A percentile compares a stretch with the other conserved stretches of the same genome.
phyloP scores from a whole-genome alignment of 768 basidiomycete genomes.

The Termitomyces sp. region DNA sequence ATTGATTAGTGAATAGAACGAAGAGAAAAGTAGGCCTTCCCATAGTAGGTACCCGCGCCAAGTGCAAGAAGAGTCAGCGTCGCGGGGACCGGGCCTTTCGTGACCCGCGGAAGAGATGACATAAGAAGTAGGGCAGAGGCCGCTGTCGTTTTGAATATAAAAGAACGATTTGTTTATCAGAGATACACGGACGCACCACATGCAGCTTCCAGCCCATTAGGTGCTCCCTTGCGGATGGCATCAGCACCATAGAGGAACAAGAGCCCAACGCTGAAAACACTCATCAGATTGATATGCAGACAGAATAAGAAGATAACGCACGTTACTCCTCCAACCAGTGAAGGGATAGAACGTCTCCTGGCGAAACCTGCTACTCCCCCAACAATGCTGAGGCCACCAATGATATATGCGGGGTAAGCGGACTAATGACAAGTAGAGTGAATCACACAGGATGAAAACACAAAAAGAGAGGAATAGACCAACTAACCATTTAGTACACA shows the following conservation, averaged over 20 bases:
- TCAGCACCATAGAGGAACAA: constrained; percentile 79
- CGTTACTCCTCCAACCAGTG: constrained; percentile 78
- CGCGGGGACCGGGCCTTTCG: constrained; percentile 71
- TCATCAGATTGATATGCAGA: not conserved
- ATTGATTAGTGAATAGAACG: constrained; percentile 25
- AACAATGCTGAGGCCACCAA: constrained; percentile 70
- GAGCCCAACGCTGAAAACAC: constrained; percentile 54
- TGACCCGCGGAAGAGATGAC: constrained; percentile 66
- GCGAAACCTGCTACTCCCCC: constrained; percentile 73
- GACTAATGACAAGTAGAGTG: constrained; percentile 37
- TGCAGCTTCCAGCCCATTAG: constrained; percentile 74
- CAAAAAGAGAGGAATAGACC: not conserved
- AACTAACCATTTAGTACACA: not conserved
- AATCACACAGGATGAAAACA: not conserved
- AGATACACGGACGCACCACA: constrained; percentile 48
- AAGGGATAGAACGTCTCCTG: constrained; percentile 72
- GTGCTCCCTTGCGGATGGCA: constrained; percentile 63
- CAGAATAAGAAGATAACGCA: constrained; percentile 24
- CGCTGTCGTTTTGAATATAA: constrained; percentile 31
- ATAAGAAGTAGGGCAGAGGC: constrained; percentile 71
- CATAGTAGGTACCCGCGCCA: constrained; percentile 62
- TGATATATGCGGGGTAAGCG: constrained; percentile 74
- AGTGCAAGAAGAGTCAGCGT: constrained; percentile 58
- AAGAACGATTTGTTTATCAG: constrained; percentile 1
- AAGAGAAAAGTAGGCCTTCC: constrained; percentile 45